Percentiles rank a stretch among this genome's conserved stretches.
Conservation (phyloP, 805 yeast genomes). For the Yamadazyma endophytica region DNA sequence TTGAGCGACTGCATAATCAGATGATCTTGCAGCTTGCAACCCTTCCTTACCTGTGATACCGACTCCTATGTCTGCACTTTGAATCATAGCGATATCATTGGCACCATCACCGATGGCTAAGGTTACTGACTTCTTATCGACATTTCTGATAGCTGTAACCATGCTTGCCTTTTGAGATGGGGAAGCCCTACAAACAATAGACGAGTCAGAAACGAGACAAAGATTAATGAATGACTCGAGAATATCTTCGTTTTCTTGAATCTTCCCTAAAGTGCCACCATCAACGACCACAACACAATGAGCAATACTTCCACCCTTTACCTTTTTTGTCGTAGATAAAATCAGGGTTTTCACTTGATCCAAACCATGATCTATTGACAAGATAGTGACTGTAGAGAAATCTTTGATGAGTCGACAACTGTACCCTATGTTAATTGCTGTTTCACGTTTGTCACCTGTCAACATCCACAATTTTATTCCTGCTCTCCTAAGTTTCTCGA, state of each 20-base stretch:
- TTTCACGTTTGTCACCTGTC: conserved; percentile 96
- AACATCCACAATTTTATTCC: conserved; percentile 97
- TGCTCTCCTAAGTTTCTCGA: conserved; percentile 86
- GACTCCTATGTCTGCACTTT: conserved; percentile 95
- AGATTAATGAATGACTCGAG: conserved; percentile 77
- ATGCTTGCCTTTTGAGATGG: conserved; percentile 94
- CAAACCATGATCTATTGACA: conserved; percentile 42
- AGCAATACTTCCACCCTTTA: conserved; percentile 72
- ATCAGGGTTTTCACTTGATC: conserved; percentile 66
- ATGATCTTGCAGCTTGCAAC: conserved; percentile 89
- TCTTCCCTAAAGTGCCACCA: conserved; percentile 75
- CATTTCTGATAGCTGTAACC: conserved; percentile 76
- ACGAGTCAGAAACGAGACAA: conserved; percentile 85
- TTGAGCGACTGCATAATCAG: conserved; percentile 95
- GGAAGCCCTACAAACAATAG: conserved; percentile 92
- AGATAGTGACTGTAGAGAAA: conserved; percentile 80
- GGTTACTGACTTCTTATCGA: conserved; percentile 68
- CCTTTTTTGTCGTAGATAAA: conserved; percentile 70
- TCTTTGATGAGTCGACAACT: conserved; percentile 92
- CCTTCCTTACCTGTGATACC: conserved; percentile 98
- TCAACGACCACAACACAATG: conserved; percentile 94
- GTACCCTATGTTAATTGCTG: conserved; percentile 95
- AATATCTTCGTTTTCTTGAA: conserved; percentile 70
- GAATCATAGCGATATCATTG: conserved; percentile 98
- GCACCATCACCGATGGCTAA: conserved; percentile 99